phyloP scores from a whole-genome alignment of 257 asterid species.

The Avicennia marina region DNA sequence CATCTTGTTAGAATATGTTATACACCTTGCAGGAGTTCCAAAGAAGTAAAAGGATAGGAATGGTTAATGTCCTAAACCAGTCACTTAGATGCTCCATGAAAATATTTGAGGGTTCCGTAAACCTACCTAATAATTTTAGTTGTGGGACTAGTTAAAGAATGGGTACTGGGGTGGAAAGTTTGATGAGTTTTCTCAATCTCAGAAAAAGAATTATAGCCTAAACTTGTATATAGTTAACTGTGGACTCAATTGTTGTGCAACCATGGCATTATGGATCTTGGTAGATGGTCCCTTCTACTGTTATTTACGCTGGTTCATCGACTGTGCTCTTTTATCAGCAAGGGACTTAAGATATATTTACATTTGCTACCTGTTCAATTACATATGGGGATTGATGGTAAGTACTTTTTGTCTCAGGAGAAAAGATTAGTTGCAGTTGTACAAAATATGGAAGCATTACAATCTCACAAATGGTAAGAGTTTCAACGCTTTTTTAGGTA shows the following conservation, averaged over 20 bases:
- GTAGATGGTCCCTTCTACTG: neutral
- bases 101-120: neutral
- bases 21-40: neutral
- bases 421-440: conserved; percentile 26
- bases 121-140: neutral
- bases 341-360: conserved; percentile 13
- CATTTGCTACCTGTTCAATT: conserved; percentile 7
- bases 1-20: no score
- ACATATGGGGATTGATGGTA: conserved; percentile 2
- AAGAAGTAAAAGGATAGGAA: neutral
- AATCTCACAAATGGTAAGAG: conserved; percentile 27
- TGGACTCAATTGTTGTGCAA: neutral
- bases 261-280: conserved; percentile 5
- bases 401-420: conserved; percentile 34
- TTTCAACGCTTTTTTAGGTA: conserved; percentile 19
- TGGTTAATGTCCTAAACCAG: neutral
- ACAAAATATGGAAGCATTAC: conserved; percentile 18
- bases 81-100: neutral
- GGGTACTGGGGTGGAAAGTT: neutral
- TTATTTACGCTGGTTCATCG: no score
- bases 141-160: neutral
- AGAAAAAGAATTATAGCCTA: neutral
- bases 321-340: conserved; percentile 12
- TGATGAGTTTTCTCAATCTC: neutral
- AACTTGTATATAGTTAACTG: neutral